Percentiles rank a stretch among this genome's conserved stretches.
Conservation (phyloP, 768 basidiomycete genomes). For the Russula earlei region DNA sequence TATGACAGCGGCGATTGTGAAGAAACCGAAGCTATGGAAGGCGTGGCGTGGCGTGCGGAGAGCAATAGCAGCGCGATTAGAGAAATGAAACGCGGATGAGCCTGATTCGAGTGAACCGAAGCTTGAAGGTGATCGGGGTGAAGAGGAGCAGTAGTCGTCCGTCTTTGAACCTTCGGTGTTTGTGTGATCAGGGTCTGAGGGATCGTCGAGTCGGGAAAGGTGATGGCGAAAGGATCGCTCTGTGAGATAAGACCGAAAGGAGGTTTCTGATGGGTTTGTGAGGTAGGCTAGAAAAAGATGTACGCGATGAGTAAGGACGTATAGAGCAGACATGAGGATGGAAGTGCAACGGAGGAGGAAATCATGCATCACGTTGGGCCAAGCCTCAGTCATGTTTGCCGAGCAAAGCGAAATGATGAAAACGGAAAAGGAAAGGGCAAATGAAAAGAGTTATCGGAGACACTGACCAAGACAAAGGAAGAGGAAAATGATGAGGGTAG, state of each 20-base stretch:
- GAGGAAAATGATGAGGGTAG: slow-evolving; percentile 58
- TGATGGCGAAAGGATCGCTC: slow-evolving; percentile 95
- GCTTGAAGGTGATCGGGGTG: slow-evolving; percentile 15
- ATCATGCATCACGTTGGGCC: background rate
- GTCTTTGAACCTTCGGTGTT: slow-evolving; percentile 23
- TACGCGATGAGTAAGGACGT: slow-evolving; percentile 18
- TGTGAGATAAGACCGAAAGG: slow-evolving; percentile 92
- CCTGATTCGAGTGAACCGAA: slow-evolving; percentile 21
- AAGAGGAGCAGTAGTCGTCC: slow-evolving; percentile 17
- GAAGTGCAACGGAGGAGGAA: background rate
- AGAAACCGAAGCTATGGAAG: slow-evolving; percentile 79
- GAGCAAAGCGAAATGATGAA: background rate
- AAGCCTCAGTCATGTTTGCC: background rate
- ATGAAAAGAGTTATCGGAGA: slow-evolving; percentile 21
- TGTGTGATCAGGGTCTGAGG: slow-evolving; percentile 42
- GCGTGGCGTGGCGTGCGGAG: slow-evolving; percentile 86
- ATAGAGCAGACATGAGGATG: slow-evolving; percentile 3
- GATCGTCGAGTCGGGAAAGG: slow-evolving; percentile 74
- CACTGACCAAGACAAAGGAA: slow-evolving; percentile 58
- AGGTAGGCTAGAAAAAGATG: slow-evolving; percentile 61
- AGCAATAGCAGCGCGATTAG: slow-evolving; percentile 86
- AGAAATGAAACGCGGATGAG: slow-evolving; percentile 66
- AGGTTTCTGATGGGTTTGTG: slow-evolving; percentile 89
- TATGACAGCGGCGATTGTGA: slow-evolving; percentile 74
- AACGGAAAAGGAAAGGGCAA: slow-evolving; percentile 13